phyloP scores from a whole-genome alignment of 169 alveolate species.

The Plasmodium adleri region DNA sequence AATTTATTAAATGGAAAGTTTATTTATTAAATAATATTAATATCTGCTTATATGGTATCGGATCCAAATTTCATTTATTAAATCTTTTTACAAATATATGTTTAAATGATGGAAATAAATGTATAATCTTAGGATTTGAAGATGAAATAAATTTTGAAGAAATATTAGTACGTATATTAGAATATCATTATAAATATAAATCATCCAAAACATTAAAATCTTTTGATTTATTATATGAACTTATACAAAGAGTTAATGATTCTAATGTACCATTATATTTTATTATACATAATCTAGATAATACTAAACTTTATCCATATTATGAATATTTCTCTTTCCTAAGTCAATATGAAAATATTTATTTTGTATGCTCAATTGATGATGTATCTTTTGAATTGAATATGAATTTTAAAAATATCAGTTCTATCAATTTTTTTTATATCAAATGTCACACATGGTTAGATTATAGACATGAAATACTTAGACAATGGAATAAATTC shows the following conservation, averaged over 20 bases:
- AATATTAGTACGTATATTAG: conserved; percentile 46
- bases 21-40: conserved; percentile 67
- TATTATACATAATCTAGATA: conserved; percentile 60
- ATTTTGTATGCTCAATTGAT: conserved; percentile 57
- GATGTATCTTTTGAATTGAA: conserved; percentile 67
- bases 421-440: conserved; percentile 45
- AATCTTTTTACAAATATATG: conserved; percentile 49
- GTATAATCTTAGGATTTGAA: conserved; percentile 59
- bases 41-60: conserved; percentile 62
- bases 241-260: conserved; percentile 40
- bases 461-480: conserved; percentile 62
- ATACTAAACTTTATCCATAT: conserved; percentile 59
- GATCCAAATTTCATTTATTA: conserved; percentile 65
- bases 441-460: conserved; percentile 69
- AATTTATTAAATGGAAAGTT: conserved; percentile 64
- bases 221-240: conserved; percentile 54
- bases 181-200: conserved; percentile 63
- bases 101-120: conserved; percentile 67
- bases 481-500: conserved; percentile 69
- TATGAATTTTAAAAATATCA: conserved; percentile 50
- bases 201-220: conserved; percentile 50
- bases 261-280: conserved; percentile 61
- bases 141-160: conserved; percentile 69
- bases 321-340: conserved; percentile 60
- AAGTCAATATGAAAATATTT: conserved; percentile 57